Evolutionary conservation across 2,329 filamentous ascomycete species (phyloP).

Genomic region (Diaporthe ampelina): DNA sequence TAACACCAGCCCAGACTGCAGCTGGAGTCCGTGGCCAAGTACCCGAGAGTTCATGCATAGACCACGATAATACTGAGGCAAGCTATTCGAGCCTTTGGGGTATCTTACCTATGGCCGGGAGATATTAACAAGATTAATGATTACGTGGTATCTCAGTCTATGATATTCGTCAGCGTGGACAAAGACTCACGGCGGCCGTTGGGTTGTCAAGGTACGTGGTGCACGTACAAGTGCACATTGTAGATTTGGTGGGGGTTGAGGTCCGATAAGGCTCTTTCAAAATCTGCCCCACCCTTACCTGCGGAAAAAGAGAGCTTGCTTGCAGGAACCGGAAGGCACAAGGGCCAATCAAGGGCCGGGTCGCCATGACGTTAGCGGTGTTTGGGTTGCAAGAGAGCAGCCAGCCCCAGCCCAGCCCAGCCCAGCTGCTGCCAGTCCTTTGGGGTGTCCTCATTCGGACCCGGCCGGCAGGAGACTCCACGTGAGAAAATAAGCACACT

Average conservation of each 20-base stretch:
- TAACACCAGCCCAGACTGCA: not conserved
- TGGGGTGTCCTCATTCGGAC: not conserved
- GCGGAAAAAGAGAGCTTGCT: slow-evolving; percentile 2
- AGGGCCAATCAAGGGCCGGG: not conserved
- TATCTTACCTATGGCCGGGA: not conserved
- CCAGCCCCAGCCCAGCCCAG: too few relatives aligned
- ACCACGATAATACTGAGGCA: not conserved
- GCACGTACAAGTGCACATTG: not conserved
- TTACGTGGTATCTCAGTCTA: not conserved
- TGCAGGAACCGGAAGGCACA: slow-evolving; percentile 6
- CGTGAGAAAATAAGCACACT: slow-evolving; percentile 15
- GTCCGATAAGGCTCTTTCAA: slow-evolving; percentile 30
- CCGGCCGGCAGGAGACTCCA: slow-evolving; percentile 25
- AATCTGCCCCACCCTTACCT: slow-evolving; percentile 23
- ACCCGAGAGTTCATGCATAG: not conserved
- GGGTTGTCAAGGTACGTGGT: not conserved
- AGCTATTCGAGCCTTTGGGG: not conserved
- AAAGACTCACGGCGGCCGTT: not conserved
- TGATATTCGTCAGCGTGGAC: not conserved
- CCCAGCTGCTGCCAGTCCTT: not conserved
- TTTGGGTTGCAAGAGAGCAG: slow-evolving; percentile 9
- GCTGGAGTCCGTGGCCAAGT: not conserved
- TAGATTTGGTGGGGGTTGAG: slow-evolving; percentile 19
- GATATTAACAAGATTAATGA: not conserved
- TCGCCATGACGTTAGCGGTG: not conserved